Conservation (phyloP, 805 yeast genomes). For the Metschnikowia henanensis region DNA sequence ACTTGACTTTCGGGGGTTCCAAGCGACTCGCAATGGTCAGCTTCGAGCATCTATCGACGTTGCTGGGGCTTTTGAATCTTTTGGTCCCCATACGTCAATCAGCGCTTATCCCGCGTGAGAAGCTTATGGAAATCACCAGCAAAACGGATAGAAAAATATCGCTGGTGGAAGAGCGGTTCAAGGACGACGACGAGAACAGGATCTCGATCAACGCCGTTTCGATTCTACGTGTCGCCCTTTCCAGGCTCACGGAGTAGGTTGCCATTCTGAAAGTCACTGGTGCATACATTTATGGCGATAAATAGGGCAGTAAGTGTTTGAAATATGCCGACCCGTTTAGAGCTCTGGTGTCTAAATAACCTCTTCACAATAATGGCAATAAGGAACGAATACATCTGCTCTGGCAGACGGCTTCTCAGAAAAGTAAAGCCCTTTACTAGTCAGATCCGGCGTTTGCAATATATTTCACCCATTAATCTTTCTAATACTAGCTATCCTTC, state of each 20-base stretch:
- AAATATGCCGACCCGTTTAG: too few relatives aligned
- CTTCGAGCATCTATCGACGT: conserved; percentile 35
- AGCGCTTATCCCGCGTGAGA: conserved; percentile 18
- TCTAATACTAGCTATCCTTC: too few relatives aligned
- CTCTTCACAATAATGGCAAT: not conserved
- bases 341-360: too few relatives aligned
- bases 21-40: conserved; percentile 22
- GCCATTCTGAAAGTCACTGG: too few relatives aligned
- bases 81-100: conserved; percentile 34
- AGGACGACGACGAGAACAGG: conserved; percentile 16
- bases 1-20: conserved; percentile 30
- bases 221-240: conserved; percentile 34
- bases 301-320: too few relatives aligned
- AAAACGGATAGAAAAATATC: conserved; percentile 18
- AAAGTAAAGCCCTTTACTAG: too few relatives aligned
- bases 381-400: too few relatives aligned
- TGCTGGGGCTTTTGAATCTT: conserved; percentile 60
- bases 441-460: too few relatives aligned
- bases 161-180: conserved; percentile 21
- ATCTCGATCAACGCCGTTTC: conserved; percentile 33
- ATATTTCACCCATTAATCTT: too few relatives aligned
- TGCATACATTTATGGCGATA: too few relatives aligned
- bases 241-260: conserved; percentile 25
- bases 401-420: too few relatives aligned
- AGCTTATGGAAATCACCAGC: conserved; percentile 15